Percentiles rank a stretch among this genome's conserved stretches.
These are phyloP conservation scores for Ceratobasidium sp. DNA, from an alignment of 1,284 basidiomycete species.

Conservation along the genomic window DNA sequence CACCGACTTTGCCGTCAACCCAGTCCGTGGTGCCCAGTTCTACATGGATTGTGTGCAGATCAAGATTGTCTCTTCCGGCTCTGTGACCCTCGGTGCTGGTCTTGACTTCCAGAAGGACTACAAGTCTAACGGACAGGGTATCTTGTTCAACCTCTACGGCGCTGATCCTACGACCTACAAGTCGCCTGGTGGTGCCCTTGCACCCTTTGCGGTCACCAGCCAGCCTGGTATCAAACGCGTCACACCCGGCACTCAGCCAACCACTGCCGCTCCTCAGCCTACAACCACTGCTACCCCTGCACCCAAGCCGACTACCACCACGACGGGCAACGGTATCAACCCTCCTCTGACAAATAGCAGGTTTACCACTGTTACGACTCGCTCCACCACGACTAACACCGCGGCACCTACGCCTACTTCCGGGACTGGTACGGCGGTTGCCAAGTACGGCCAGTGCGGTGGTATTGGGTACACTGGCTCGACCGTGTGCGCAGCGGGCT, in stretches of 20 bases:
- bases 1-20: constrained; percentile 21
- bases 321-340: neutral
- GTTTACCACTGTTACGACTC: constrained; percentile 34
- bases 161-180: constrained; percentile 14
- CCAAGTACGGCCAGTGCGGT: constrained; percentile 44
- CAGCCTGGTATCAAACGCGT: constrained; percentile 23
- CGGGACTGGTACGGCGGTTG: constrained; percentile 9
- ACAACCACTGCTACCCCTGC: constrained; percentile 11
- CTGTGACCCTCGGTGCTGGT: neutral
- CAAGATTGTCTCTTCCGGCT: constrained; percentile 28
- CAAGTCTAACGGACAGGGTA: constrained; percentile 2
- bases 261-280: constrained; percentile 2
- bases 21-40: constrained; percentile 37
- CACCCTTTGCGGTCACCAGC: constrained; percentile 18
- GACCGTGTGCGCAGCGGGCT: constrained; percentile 38
- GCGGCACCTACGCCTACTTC: constrained; percentile 1
- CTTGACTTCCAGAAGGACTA: constrained; percentile 34
- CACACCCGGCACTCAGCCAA: constrained; percentile 32
- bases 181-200: constrained; percentile 29
- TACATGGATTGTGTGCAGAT: constrained; percentile 43
- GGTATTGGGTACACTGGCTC: constrained; percentile 34
- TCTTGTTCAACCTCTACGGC: constrained; percentile 37
- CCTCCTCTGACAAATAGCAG: neutral
- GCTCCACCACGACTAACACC: constrained; percentile 10
- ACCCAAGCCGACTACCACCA: neutral